These are phyloP conservation scores for Xylaria digitata DNA, from an alignment of 2,329 filamentous ascomycete genomes.

Conservation along the genomic window DNA sequence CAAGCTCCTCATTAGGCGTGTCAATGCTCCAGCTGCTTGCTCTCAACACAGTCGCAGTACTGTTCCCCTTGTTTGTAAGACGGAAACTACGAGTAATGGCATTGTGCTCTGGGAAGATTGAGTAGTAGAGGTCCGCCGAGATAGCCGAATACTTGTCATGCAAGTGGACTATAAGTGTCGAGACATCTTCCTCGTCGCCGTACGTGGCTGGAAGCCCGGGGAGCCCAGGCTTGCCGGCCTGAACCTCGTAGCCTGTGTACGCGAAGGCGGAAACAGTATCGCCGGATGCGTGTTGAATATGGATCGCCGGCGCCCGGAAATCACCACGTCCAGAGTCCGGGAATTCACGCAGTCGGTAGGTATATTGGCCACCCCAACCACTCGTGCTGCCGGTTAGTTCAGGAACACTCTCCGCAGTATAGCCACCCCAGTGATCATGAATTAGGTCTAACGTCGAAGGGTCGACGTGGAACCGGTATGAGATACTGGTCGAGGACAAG, in stretches of 20 bases:
- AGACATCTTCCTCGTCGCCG: conserved; percentile 65
- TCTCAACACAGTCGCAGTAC: conserved; percentile 64
- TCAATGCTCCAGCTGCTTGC: conserved; percentile 72
- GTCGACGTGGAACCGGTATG: conserved; percentile 73
- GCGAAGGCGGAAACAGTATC: conserved; percentile 68
- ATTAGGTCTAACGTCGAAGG: conserved; percentile 65
- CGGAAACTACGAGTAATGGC: conserved; percentile 71
- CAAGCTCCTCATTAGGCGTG: conserved; percentile 68
- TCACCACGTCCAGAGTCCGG: conserved; percentile 73
- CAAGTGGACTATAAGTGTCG: conserved; percentile 67
- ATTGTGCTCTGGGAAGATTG: conserved; percentile 70
- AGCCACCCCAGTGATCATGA: conserved; percentile 71
- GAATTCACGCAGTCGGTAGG: conserved; percentile 69
- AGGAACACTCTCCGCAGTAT: conserved; percentile 63
- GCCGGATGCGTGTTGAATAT: conserved; percentile 68
- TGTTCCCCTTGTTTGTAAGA: conserved; percentile 68
- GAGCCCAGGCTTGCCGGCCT: conserved; percentile 66
- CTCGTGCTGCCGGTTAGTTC: conserved; percentile 57
- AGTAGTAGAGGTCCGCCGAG: conserved; percentile 70
- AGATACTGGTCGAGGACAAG: conserved; percentile 54
- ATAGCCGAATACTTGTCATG: conserved; percentile 69
- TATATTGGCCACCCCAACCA: conserved; percentile 66
- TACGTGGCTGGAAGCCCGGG: conserved; percentile 70
- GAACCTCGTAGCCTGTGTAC: conserved; percentile 67
- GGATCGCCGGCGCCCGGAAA: conserved; percentile 70